Base-by-base conservation (phyloP, 768 basidiomycete genomes). In the Mycena kentingensis region DNA sequence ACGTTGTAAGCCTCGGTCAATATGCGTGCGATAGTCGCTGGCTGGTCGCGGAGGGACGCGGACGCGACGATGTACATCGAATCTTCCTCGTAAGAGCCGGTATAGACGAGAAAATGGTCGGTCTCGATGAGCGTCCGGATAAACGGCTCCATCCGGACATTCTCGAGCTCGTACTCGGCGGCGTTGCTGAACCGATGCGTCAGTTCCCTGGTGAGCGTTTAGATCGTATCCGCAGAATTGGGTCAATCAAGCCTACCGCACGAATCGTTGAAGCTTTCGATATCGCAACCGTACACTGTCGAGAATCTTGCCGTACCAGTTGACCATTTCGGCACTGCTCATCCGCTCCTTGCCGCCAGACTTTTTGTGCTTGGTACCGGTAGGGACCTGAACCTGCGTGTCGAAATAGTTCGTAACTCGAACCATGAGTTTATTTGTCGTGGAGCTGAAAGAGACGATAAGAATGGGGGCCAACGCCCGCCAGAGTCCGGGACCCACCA, bases 351-450 rank as follows among this genome's bases (percentile, higher is more conserved):
- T 72, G 16, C 66, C 67, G 52, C 66, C 71, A 18, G 62, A 51
- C 13, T 63, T 61, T 44, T 61, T 61, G 15, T 61, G 55, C 25
- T 75, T 66, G 68, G 74, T 68, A n/a, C 74, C 74, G 2, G 76
- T 72, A 13, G 89, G 88, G 11, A 88, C 81, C 21, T 87, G 85
- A 27, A 98, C 86, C 76, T 98, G 97, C 1, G 88, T 90, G 56
- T 98, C 93, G 66, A 98, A 98, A 67, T 91, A 94, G 65, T 91
- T 91, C 43, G 88, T 90, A 37, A 97, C 90, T 32, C 96, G 87
- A 48, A 91, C 85, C 80, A 96, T 90, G 31, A 98, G 77, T 64
- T 90, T 91, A 67, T 98, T 93, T 0, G 93, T 95, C 42, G 98
- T 74, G 10, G 90, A 88, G 65, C 96, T 98, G 61, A 26, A 34